A percentile compares a stretch with the other conserved stretches of the same genome.
Conservation (phyloP, 257 asterid species). For the Nicotiana benthamiana region DNA sequence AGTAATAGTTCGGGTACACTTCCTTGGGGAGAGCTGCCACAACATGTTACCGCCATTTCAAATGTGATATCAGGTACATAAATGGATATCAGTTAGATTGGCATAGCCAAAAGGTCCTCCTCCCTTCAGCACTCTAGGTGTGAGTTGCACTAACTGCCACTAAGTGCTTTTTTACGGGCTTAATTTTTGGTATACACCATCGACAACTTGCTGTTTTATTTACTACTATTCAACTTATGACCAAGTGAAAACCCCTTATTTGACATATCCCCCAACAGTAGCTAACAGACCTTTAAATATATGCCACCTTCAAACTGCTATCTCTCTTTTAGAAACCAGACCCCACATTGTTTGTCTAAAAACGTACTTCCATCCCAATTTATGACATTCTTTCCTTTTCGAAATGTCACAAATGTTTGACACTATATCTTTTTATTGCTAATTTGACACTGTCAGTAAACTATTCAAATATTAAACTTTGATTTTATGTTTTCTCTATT, state of each 20-base stretch:
- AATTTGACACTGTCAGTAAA: background rate
- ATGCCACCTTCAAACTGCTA: background rate
- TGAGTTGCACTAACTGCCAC: background rate
- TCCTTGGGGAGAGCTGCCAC: background rate
- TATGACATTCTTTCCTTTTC: background rate
- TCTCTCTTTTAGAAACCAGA: background rate
- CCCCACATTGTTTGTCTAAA: background rate
- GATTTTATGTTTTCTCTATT: background rate
- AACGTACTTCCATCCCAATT: background rate
- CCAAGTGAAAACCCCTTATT: background rate
- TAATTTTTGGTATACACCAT: background rate
- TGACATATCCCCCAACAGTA: background rate
- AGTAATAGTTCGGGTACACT: background rate
- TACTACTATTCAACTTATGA: background rate
- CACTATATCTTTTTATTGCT: background rate
- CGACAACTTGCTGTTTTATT: background rate
- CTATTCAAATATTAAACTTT: background rate
- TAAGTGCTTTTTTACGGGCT: background rate
- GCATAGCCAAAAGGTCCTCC: background rate
- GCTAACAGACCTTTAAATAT: background rate
- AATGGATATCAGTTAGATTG: background rate
- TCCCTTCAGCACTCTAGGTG: background rate
- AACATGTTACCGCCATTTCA: background rate
- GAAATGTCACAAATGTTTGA: background rate
- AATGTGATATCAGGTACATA: background rate